Conservation (phyloP, 2,329 filamentous ascomycete species). For the Calonectria honghensis region DNA sequence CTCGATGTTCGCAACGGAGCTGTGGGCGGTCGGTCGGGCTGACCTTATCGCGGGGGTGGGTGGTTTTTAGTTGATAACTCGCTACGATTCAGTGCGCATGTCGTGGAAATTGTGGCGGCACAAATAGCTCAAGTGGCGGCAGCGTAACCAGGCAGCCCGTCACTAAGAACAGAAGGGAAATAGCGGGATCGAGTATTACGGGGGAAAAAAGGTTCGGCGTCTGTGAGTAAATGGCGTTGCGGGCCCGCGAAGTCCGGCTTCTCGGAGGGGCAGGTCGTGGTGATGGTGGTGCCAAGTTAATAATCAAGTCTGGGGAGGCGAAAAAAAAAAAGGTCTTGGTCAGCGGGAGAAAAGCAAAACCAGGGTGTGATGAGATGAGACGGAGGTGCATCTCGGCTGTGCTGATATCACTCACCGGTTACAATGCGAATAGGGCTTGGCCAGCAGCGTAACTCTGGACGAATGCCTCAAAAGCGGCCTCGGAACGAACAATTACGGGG, state of each 20-base stretch:
- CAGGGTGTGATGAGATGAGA: slow-evolving; percentile 39
- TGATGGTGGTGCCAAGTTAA: slow-evolving; percentile 31
- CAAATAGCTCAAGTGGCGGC: slow-evolving; percentile 31
- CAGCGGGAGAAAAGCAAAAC: slow-evolving; percentile 29
- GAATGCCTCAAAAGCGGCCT: slow-evolving; percentile 4
- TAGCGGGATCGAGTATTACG: slow-evolving; percentile 32
- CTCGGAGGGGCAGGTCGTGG: slow-evolving; percentile 38
- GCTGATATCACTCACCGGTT: slow-evolving; percentile 22
- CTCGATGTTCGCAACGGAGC: slow-evolving; percentile 18
- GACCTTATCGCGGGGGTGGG: slow-evolving; percentile 24
- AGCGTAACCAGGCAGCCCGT: slow-evolving; percentile 15
- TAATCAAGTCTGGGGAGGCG: slow-evolving; percentile 34
- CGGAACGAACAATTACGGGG: slow-evolving; percentile 15
- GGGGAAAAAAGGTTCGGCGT: slow-evolving; percentile 29
- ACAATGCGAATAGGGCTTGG: slow-evolving; percentile 18
- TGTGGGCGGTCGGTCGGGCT: slow-evolving; percentile 26
- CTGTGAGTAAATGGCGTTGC: slow-evolving; percentile 8
- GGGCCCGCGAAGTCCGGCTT: slow-evolving; percentile 44
- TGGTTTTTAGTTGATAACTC: slow-evolving; percentile 45
- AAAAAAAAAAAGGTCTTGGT: slow-evolving; percentile 22
- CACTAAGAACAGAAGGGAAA: slow-evolving; percentile 43
- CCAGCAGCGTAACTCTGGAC: slow-evolving; percentile 8
- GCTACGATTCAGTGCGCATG: slow-evolving; percentile 50
- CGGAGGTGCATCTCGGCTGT: slow-evolving; percentile 39
- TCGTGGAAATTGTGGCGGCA: slow-evolving; percentile 37